Base-by-base conservation (phyloP, 306 rosid genomes). In the Leucaena leucocephala region DNA sequence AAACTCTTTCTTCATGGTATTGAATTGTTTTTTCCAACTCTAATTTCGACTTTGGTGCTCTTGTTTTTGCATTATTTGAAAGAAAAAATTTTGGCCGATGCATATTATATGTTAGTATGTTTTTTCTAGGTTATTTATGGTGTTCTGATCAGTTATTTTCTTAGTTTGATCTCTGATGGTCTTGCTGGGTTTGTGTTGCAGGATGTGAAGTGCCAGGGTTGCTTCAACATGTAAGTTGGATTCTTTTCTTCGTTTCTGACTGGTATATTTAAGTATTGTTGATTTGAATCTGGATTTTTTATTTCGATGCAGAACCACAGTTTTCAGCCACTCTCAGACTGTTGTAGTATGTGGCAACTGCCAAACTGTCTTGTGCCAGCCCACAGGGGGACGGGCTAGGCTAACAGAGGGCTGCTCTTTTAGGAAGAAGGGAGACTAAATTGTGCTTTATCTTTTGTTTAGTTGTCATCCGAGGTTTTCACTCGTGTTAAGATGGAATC, bases 131-230 rank as follows among this genome's bases (percentile, higher is more conserved):
- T 3, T n/a, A 16, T n/a, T 46, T 49, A 36, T 14, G 14, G 59
- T 48, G 13, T 49, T 33, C 61, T 40, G 22, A 34, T 76, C 14
- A 5, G 12, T 36, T 43, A 16, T 27, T 22, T 57, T 21, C 15
- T 40, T n/a, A 13, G 35, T 58, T 58, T 58, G 5, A 17, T 40
- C 43, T 65, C 71, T 14, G 4, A 19, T 65, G 17, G 7, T 6
- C 13, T 35, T 71, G 2, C 27, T 55, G 54, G 5, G 14, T 35
- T 36, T 42, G 49, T 45, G 40, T 48, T 63, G 57, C 35, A 79
- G 83, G 83, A 79, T 48, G 83, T 79, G 33, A 79, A 79, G 49
- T 79, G 83, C 46, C 83, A 79, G 42, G 83, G 83, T 34, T 79
- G 83, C 65, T 79, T 79, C 73, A 79, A 79, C 73, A 79, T 79